Evolutionary conservation across 768 basidiomycete species (phyloP), one percentile per base, ranked within the genome.

Genomic region (Rhizopogon vulgaris): DNA sequence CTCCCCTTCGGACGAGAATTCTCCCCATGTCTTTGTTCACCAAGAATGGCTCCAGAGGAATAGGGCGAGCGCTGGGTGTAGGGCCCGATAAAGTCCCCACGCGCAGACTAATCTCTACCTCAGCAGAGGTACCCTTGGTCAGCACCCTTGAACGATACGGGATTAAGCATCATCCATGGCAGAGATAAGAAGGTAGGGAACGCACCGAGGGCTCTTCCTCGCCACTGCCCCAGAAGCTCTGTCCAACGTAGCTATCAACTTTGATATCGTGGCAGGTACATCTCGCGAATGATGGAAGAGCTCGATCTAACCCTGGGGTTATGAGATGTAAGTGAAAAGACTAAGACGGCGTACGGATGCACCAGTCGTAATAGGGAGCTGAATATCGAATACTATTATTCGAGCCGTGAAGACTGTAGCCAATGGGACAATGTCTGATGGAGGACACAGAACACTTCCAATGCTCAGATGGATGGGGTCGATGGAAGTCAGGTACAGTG

Each of bases 21-120:
- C 96, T 73, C 0, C 96, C 96, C 96, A 98, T 96, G 51, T 94
- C 90, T 69, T 98, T 99, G 71, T 94, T 98, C 6, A 71, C 71
- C 1, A 82, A 69, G 58, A 96, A 95, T 1, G 89, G 78, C 64
- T 98, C 96, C 14, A 98, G 63, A 11, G 96, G 90, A 24, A 97
- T 86, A 2, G 84, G 77, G 7, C 82, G 74, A 14, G 73, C 70
- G 32, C 68, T 63, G 0, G 74, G 56, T 10, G 71, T 61, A 8
- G 76, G 65, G 9, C 80, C 79, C 6, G 78, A 77, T 6, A 78
- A 67, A 12, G 77, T 72, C 1, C 75, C 71, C 4, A 76, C 71
- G 17, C 94, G 82, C 38, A 98, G 63, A 5, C 82, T 78, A 52
- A 98, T 82, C 63, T 91, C 84, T 0, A 98, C 84, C 60, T 90